Percentiles rank a stretch among this genome's conserved stretches.
These are phyloP conservation scores for Venturia carpophila DNA, from an alignment of 2,329 filamentous ascomycete species.

Conservation along the genomic window DNA sequence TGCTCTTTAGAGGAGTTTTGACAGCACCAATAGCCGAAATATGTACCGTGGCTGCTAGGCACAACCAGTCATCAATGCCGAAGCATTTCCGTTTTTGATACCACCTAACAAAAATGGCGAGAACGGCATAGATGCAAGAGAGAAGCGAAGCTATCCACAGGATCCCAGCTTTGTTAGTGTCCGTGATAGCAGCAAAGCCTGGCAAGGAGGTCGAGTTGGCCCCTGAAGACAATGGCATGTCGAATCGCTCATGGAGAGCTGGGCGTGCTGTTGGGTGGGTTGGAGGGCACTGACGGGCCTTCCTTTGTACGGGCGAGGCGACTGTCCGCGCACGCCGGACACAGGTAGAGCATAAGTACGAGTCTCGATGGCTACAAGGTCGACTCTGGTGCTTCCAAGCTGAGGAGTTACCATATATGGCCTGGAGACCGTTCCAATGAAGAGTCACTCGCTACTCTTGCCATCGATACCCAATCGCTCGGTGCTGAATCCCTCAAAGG, in stretches of 20 bases:
- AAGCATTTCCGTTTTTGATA: slow-evolving; percentile 25
- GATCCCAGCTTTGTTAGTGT: slow-evolving; percentile 24
- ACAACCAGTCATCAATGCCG: slow-evolving; percentile 26
- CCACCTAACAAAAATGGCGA: slow-evolving; percentile 24
- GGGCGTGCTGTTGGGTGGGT: not conserved
- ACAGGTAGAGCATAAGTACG: slow-evolving; percentile 4
- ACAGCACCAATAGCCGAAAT: not conserved
- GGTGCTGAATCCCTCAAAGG: not conserved
- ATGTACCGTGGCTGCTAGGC: slow-evolving; percentile 21
- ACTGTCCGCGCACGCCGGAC: not conserved
- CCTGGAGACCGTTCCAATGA: not conserved
- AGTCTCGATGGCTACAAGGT: slow-evolving; percentile 1
- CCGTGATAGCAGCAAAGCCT: slow-evolving; percentile 22
- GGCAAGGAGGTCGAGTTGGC: slow-evolving; percentile 11
- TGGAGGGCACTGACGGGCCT: not conserved
- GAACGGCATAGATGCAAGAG: slow-evolving; percentile 24
- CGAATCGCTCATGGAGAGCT: not conserved
- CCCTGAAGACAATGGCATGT: slow-evolving; percentile 6
- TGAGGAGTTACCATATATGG: slow-evolving; percentile 3
- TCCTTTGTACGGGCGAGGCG: slow-evolving; percentile 4
- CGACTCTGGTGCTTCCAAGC: slow-evolving; percentile 6
- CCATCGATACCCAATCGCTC: not conserved
- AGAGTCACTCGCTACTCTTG: not conserved
- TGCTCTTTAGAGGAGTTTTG: not conserved
- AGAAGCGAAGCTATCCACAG: slow-evolving; percentile 27